Evolutionary conservation across 2,329 filamentous ascomycete species (phyloP).

Genomic region (Rhytidhysteron rufulum): DNA sequence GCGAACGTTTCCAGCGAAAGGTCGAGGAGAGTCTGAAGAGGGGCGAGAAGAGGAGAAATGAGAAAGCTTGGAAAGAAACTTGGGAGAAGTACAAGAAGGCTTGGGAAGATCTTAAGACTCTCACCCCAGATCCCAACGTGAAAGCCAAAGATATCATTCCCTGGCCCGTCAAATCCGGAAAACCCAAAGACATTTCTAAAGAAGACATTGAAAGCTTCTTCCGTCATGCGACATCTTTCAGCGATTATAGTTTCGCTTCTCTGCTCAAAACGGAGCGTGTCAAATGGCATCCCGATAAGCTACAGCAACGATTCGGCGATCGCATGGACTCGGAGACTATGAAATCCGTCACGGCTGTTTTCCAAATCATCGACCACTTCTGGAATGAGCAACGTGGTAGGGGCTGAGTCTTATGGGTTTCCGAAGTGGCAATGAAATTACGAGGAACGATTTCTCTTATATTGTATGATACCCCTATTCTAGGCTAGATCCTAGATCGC

Average conservation of each 20-base stretch:
- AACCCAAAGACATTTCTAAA: slow-evolving; percentile 53
- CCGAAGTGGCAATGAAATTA: too few species aligned
- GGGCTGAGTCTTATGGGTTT: background rate
- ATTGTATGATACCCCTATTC: too few species aligned
- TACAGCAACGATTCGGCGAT: slow-evolving; percentile 80
- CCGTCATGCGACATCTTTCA: slow-evolving; percentile 46
- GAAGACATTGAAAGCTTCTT: slow-evolving; percentile 68
- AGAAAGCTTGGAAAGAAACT: slow-evolving; percentile 52
- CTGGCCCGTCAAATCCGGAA: slow-evolving; percentile 71
- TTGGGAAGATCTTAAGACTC: slow-evolving; percentile 56
- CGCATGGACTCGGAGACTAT: slow-evolving; percentile 68
- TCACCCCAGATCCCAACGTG: slow-evolving; percentile 10
- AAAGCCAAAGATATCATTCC: slow-evolving; percentile 45
- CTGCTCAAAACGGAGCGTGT: slow-evolving; percentile 80
- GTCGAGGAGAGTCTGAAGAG: slow-evolving; percentile 67
- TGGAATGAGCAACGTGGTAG: slow-evolving; percentile 56
- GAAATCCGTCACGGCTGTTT: slow-evolving; percentile 80
- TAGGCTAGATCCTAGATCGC: too few species aligned
- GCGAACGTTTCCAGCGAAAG: slow-evolving; percentile 60
- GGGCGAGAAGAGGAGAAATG: slow-evolving; percentile 60
- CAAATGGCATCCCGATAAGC: slow-evolving; percentile 96
- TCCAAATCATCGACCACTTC: slow-evolving; percentile 81
- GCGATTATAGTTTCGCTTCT: slow-evolving; percentile 37
- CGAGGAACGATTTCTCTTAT: too few species aligned
- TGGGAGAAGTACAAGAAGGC: slow-evolving; percentile 63